These are phyloP conservation scores for Wilcoxina mikolae DNA, from an alignment of 495 filamentous ascomycete genomes.

Conservation along the genomic window DNA sequence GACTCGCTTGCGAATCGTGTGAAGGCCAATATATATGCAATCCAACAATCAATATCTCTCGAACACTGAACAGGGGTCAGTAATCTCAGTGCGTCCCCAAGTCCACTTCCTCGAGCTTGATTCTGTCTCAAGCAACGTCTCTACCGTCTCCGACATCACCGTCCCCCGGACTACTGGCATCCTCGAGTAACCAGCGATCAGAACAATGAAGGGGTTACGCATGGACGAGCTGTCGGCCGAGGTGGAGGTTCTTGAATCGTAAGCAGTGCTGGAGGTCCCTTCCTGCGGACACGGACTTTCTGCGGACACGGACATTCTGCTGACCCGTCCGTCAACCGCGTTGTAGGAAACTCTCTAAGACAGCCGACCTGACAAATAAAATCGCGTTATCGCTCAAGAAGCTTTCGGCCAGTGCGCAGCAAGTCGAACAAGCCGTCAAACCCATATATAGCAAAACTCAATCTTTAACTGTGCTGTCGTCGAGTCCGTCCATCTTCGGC, in stretches of 20 bases:
- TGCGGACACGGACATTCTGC: neutral
- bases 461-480: constrained; percentile 65
- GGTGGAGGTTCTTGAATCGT: constrained; percentile 50
- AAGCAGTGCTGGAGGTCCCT: constrained; percentile 6
- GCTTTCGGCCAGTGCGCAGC: constrained; percentile 72
- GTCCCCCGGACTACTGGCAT: too few species aligned
- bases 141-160: too few species aligned
- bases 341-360: constrained; percentile 41
- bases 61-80: too few species aligned
- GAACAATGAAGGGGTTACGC: constrained; percentile 26
- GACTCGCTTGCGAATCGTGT: too few species aligned
- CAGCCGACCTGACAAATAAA: constrained; percentile 69
- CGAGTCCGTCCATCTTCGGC: neutral
- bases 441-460: constrained; percentile 89
- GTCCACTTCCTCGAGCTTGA: too few species aligned
- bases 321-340: neutral
- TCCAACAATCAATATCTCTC: too few species aligned
- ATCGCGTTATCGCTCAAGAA: constrained; percentile 76
- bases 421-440: constrained; percentile 78
- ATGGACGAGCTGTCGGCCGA: constrained; percentile 49
- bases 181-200: too few species aligned
- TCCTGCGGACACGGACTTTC: constrained; percentile 1
- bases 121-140: too few species aligned
- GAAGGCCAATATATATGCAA: too few species aligned
- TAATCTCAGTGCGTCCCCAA: too few species aligned